Base-by-base conservation (phyloP, 192 early-diverging fungal genomes). In the Coemansia sp. region DNA sequence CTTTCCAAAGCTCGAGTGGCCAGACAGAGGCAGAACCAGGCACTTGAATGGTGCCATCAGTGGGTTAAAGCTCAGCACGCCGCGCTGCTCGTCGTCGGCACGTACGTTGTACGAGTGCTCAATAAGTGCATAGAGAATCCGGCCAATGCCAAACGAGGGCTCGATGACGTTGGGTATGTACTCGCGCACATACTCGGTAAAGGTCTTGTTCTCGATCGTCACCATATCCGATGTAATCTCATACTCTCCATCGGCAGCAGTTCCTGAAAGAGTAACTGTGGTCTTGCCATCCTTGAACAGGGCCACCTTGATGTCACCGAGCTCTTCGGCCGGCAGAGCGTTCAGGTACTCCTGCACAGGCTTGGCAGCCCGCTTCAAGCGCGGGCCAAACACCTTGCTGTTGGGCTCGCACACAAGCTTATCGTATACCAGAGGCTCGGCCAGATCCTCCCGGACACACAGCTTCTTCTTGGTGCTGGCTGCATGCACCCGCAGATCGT, bases 101-200 rank as follows among this genome's bases (percentile, higher is more conserved):
- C 97, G 92, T 16, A 82, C 84, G 82, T 83, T 97, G 82, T 84
- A 97, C 48, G 86, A 83, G 75, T 99, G 97, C 76, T 99, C 97
- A 57, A 99, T 80, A 20, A 97, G 87, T 40, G 92, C 86, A 75
- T 96, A 95, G 52, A 99, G 76, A 47, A 99, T 97, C 60, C 97
- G 93, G 52, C 95, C 93, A 53, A 99, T 89, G 82, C 95, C 97
- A 79, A 99, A 99, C 26, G 97, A 97, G 20, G 97, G 97, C 79
- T 99, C 97, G 68, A 99, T 98, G 62, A 99, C 97, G 65, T 93
- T 99, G 41, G 97, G 97, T 16, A 81, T 89, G 80, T 89, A 99
- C 76, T 97, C 94, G 71, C 94, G 91, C 17, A 94, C 89, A 76
- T 70, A 48, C 64, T 77, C 76, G 20, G 56, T 63, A 41, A 78